Evolutionary conservation across 108 stramenopile species (phyloP).

Genomic region (Asterionellopsis glacialis): DNA sequence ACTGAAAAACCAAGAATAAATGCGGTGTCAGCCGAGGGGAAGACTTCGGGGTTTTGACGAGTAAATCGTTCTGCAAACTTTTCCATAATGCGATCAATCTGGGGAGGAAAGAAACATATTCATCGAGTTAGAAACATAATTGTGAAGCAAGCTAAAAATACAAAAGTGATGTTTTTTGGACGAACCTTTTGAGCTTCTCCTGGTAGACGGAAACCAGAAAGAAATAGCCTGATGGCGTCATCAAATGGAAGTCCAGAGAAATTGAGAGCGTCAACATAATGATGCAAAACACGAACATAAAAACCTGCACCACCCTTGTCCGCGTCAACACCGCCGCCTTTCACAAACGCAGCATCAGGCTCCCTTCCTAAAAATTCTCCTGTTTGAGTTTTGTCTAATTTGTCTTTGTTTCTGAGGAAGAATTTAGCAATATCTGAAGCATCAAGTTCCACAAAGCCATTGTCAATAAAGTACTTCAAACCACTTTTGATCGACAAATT

Average conservation of each 20-base stretch:
- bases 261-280: constrained; percentile 88
- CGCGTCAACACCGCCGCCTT: constrained; percentile 52
- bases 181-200: constrained; percentile 96
- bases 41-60: constrained; percentile 80
- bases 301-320: constrained; percentile 87
- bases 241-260: constrained; percentile 89
- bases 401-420: constrained; percentile 82
- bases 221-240: constrained; percentile 94
- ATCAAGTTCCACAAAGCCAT: constrained; percentile 78
- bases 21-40: constrained; percentile 96
- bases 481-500: constrained; percentile 90
- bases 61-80: constrained; percentile 97
- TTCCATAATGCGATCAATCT: constrained; percentile 99
- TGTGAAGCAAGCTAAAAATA: neutral
- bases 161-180: neutral
- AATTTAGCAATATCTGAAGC: constrained; percentile 88
- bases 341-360: constrained; percentile 86
- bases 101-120: neutral
- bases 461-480: constrained; percentile 81
- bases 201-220: constrained; percentile 96
- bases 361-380: constrained; percentile 97
- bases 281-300: constrained; percentile 84
- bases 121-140: neutral
- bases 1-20: constrained; percentile 98
- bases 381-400: constrained; percentile 98